phyloP scores from a whole-genome alignment of 305 asterid species.

The Withania somnifera region DNA sequence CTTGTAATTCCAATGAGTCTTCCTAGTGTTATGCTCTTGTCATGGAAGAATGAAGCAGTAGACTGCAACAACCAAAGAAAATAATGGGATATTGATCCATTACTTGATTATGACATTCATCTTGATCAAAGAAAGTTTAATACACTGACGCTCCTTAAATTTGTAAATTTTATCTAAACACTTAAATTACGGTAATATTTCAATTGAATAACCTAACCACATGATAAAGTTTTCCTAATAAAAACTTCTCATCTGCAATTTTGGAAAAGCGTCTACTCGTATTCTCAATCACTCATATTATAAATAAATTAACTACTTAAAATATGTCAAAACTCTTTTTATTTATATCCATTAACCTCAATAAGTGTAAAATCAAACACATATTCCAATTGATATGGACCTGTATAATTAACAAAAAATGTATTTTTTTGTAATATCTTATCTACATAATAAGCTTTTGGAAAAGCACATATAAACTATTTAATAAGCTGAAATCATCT shows the following conservation, averaged over 20 bases:
- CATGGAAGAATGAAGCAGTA: conserved; percentile 60
- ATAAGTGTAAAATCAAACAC: not conserved
- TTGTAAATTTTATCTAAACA: not conserved
- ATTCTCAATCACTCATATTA: not conserved
- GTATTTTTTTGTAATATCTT: not conserved
- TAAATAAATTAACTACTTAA: not conserved
- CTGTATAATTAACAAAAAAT: not conserved
- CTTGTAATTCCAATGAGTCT: conserved; percentile 58
- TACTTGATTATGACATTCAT: not conserved
- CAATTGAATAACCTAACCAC: not conserved
- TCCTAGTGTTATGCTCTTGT: conserved; percentile 57
- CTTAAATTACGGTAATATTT: not conserved
- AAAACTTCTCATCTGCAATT: not conserved
- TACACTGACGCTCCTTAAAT: not conserved
- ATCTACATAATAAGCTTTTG: not conserved
- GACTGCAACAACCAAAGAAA: conserved; percentile 30
- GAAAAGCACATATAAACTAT: not conserved
- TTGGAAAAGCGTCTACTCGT: not conserved
- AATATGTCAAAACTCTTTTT: not conserved
- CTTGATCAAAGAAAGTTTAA: not conserved
- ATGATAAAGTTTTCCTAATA: not conserved
- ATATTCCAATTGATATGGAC: not conserved
- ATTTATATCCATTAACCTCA: not conserved
- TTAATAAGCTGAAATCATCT: not conserved
- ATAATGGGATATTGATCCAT: not conserved